These are phyloP conservation scores for Incumbomyces delicatus DNA, from an alignment of 2,329 filamentous ascomycete species.

Conservation along the genomic window DNA sequence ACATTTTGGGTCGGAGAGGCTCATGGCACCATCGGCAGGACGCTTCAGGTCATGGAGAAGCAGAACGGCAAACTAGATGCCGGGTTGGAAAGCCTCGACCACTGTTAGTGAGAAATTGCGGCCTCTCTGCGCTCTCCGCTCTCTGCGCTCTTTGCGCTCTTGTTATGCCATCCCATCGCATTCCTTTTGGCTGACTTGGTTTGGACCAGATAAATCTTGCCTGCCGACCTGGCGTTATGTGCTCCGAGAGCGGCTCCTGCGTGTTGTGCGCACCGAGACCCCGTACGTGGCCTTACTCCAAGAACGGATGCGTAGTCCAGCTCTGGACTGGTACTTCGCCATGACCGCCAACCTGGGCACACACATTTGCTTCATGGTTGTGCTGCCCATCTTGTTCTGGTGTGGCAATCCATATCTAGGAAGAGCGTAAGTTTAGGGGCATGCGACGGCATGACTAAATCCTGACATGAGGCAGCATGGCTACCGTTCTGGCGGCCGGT, in stretches of 20 bases:
- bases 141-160: too few species aligned
- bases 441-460: not conserved
- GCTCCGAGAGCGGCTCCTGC: conserved; percentile 70
- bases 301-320: conserved; percentile 65
- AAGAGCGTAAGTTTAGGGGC: conserved; percentile 58
- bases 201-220: conserved; percentile 59
- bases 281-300: conserved; percentile 86
- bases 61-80: conserved; percentile 43
- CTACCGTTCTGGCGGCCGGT: conserved; percentile 67
- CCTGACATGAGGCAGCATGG: conserved; percentile 28
- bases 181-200: conserved; percentile 6
- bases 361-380: conserved; percentile 97
- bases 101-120: conserved; percentile 44
- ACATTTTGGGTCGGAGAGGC: not conserved
- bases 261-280: conserved; percentile 87
- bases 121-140: too few species aligned
- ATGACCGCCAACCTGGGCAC: conserved; percentile 93
- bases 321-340: conserved; percentile 92
- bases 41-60: conserved; percentile 27
- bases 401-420: conserved; percentile 78
- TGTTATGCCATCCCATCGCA: too few species aligned
- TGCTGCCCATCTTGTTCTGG: conserved; percentile 92
- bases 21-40: not conserved
- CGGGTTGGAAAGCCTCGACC: conserved; percentile 68
- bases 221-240: conserved; percentile 83